A percentile compares a stretch with the other conserved stretches of the same genome.
These are phyloP conservation scores for Medicago truncatula DNA, from an alignment of 306 rosid genomes.

Conservation along the genomic window DNA sequence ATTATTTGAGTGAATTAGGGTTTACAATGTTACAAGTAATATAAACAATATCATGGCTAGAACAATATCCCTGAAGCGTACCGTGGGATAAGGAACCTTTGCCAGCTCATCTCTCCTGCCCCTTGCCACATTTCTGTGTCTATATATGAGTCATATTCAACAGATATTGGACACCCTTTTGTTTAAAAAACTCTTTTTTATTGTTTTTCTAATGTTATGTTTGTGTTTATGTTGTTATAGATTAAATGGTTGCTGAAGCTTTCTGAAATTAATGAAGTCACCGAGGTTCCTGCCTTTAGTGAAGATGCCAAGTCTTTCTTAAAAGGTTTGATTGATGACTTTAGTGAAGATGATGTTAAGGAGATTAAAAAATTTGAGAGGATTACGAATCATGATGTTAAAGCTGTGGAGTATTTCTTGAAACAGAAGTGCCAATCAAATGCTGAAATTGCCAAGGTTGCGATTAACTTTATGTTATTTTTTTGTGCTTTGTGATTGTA, in stretches of 20 bases:
- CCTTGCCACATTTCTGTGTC: too few species aligned
- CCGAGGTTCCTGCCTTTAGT: slow-evolving; percentile 80
- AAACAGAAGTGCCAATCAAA: slow-evolving; percentile 74
- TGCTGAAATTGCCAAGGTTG: slow-evolving; percentile 72
- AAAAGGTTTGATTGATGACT: slow-evolving; percentile 61
- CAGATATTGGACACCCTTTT: slow-evolving; percentile 9
- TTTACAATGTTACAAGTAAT: too few species aligned
- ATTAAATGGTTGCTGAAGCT: slow-evolving; percentile 81
- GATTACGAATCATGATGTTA: slow-evolving; percentile 85
- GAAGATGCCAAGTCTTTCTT: slow-evolving; percentile 60
- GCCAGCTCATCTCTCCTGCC: too few species aligned
- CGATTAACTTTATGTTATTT: slow-evolving; percentile 17
- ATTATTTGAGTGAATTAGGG: too few species aligned
- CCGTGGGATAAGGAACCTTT: too few species aligned
- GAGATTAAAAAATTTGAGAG: slow-evolving; percentile 78
- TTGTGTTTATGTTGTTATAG: slow-evolving; percentile 44
- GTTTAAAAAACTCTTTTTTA: background rate
- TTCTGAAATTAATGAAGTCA: slow-evolving; percentile 65
- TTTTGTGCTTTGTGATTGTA: background rate
- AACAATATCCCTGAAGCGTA: too few species aligned
- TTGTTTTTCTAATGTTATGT: background rate
- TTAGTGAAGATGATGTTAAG: slow-evolving; percentile 64
- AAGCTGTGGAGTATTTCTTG: slow-evolving; percentile 91
- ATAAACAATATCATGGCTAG: too few species aligned
- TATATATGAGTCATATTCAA: too few species aligned